Percentiles rank a stretch among this genome's conserved stretches.
Conservation (phyloP, 176 grass and related monocot genomes). For the Aegilops bicornis region DNA sequence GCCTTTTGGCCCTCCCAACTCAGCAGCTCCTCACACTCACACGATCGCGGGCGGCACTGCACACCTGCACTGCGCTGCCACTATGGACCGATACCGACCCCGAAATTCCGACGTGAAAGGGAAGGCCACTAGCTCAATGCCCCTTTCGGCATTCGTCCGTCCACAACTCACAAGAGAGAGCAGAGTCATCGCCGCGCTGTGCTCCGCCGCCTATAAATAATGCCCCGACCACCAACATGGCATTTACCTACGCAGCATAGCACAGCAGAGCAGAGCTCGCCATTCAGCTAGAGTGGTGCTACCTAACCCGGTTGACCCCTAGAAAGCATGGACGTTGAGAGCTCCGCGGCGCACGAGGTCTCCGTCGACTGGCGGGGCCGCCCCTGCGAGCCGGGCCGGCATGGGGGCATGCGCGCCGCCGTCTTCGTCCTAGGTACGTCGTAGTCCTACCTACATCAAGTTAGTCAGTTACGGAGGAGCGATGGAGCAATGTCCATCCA, state of each 20-base stretch:
- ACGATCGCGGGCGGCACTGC: background rate
- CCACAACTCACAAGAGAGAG: background rate
- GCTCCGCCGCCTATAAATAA: conserved; percentile 37
- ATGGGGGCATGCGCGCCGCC: conserved; percentile 89
- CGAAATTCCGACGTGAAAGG: conserved; percentile 35
- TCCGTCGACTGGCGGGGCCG: conserved; percentile 78
- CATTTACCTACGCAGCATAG: conserved; percentile 16
- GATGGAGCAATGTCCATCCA: background rate
- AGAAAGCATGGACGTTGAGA: conserved; percentile 54
- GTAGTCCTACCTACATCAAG: background rate
- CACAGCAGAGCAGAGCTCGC: conserved; percentile 17
- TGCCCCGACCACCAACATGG: background rate
- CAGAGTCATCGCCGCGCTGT: background rate
- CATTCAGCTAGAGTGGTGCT: conserved; percentile 7
- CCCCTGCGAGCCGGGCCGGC: conserved; percentile 54
- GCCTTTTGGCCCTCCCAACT: conserved; percentile 23
- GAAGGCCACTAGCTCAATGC: conserved; percentile 21
- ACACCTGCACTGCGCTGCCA: conserved; percentile 16
- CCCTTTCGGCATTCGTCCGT: conserved; percentile 23
- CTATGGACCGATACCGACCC: conserved; percentile 30
- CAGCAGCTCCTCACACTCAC: background rate
- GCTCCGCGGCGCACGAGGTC: conserved; percentile 38
- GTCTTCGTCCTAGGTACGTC: conserved; percentile 78
- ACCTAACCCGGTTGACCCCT: conserved; percentile 18
- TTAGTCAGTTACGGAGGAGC: no score